phyloP scores from a whole-genome alignment of 768 basidiomycete species.

The Austroboletus eburneus region DNA sequence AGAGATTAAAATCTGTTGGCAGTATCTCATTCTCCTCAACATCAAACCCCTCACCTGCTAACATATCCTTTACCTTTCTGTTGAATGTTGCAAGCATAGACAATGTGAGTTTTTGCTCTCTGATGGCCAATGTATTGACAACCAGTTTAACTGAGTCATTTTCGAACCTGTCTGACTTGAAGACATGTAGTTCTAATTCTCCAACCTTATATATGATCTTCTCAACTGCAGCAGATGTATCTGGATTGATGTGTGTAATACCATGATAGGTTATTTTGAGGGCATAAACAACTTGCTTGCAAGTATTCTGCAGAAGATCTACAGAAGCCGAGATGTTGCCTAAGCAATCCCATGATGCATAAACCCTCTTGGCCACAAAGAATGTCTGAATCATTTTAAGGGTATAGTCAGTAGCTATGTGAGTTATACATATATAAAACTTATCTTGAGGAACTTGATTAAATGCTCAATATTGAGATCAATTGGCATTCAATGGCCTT shows the following conservation, averaged over 20 bases:
- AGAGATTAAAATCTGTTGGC: background rate
- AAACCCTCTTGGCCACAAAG: constrained; percentile 29
- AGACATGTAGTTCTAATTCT: background rate
- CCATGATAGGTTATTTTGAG: constrained; percentile 25
- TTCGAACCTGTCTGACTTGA: background rate
- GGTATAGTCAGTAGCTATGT: background rate
- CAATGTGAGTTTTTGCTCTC: constrained; percentile 20
- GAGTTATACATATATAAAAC: background rate
- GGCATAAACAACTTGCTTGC: constrained; percentile 23
- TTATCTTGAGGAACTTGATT: constrained; percentile 32
- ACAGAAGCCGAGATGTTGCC: constrained; percentile 30
- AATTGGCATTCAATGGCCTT: constrained; percentile 33
- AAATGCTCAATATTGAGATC: constrained; percentile 38
- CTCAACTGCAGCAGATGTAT: constrained; percentile 19
- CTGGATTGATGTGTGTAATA: constrained; percentile 18
- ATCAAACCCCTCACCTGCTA: constrained; percentile 5
- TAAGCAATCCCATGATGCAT: constrained; percentile 30
- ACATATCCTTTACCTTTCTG: constrained; percentile 23
- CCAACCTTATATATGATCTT: constrained; percentile 14
- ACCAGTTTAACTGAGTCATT: constrained; percentile 17
- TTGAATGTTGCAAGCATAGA: constrained; percentile 32
- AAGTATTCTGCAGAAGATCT: constrained; percentile 24
- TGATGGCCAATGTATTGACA: constrained; percentile 9
- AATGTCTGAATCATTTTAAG: constrained; percentile 16
- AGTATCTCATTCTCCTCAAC: constrained; percentile 26